Percentiles rank a stretch among this genome's conserved stretches.
Evolutionary conservation across 2,329 filamentous ascomycete genomes (phyloP).

Genomic region (Pseudogymnoascus sp.): DNA sequence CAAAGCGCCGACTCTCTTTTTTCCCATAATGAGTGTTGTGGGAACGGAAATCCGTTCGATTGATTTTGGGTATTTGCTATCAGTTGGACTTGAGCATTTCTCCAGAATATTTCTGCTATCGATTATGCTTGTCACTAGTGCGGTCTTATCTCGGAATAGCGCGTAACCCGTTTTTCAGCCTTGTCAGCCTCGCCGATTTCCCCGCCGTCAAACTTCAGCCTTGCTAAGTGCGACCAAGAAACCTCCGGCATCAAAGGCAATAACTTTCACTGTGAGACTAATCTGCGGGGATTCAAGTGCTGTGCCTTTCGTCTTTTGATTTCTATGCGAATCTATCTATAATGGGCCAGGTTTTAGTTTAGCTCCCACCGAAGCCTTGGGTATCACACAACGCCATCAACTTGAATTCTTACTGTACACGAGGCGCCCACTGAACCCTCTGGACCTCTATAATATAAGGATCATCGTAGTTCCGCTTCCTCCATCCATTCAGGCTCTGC

Average conservation of each 20-base stretch:
- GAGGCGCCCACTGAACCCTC: background rate
- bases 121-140: conserved; percentile 17
- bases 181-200: background rate
- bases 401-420: background rate
- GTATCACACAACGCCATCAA: conserved; percentile 4
- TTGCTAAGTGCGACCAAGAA: background rate
- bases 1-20: conserved; percentile 83
- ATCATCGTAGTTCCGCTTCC: conserved; percentile 27
- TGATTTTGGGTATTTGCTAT: conserved; percentile 12
- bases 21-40: conserved; percentile 52
- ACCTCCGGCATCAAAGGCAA: background rate
- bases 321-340: background rate
- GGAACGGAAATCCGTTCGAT: conserved; percentile 9
- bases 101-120: conserved; percentile 26
- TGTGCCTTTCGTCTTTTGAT: background rate
- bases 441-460: background rate
- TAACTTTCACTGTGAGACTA: background rate
- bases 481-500: conserved; percentile 29
- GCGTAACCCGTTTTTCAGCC: background rate
- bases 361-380: background rate
- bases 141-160: background rate
- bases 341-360: background rate
- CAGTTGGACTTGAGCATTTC: background rate
- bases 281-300: background rate
- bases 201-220: background rate